phyloP scores from a whole-genome alignment of 805 yeast genomes.

The Suhomyces pyralidae region DNA sequence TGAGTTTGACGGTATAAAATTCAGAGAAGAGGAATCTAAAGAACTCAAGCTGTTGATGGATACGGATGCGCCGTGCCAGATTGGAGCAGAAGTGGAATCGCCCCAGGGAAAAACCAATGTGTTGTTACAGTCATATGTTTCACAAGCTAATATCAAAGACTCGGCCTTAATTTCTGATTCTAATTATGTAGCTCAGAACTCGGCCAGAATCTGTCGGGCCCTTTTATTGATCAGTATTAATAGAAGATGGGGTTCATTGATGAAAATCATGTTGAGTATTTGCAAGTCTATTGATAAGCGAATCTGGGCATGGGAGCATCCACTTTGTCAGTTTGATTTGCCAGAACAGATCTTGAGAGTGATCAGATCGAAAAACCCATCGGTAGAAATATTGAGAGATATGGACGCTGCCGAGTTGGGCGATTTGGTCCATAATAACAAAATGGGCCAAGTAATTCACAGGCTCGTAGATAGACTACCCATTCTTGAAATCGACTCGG shows the following conservation, averaged over 20 bases:
- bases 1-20: constrained; percentile 87
- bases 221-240: constrained; percentile 82
- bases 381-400: constrained; percentile 71
- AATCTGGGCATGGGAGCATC: constrained; percentile 89
- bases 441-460: constrained; percentile 65
- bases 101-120: constrained; percentile 86
- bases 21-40: constrained; percentile 79
- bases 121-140: constrained; percentile 82
- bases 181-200: constrained; percentile 91
- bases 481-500: constrained; percentile 66
- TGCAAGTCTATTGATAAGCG: constrained; percentile 85
- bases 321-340: constrained; percentile 80
- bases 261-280: constrained; percentile 69
- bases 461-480: constrained; percentile 73
- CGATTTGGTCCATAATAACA: constrained; percentile 78
- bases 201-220: constrained; percentile 91
- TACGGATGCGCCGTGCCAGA: constrained; percentile 64
- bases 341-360: constrained; percentile 63
- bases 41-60: constrained; percentile 68
- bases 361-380: constrained; percentile 60
- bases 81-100: constrained; percentile 71
- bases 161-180: constrained; percentile 83
- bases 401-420: constrained; percentile 78
- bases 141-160: constrained; percentile 68
- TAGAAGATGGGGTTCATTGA: constrained; percentile 85